Evolutionary conservation across 257 asterid genomes (phyloP).

Genomic region (Ocimum tenuiflorum): DNA sequence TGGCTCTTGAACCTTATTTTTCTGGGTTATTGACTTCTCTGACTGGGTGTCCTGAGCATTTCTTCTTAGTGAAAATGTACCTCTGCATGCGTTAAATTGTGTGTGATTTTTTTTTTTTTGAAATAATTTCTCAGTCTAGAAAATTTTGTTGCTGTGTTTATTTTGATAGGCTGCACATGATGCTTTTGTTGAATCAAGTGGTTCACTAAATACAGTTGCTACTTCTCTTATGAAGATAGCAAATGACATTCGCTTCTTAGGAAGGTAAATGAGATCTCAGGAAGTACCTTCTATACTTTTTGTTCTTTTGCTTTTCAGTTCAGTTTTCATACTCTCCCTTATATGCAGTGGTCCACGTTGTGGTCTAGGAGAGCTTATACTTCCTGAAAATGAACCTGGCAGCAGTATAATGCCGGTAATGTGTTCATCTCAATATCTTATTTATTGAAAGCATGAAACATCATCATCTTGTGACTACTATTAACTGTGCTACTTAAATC

Average conservation of each 20-base stretch:
- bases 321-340: slow-evolving; percentile 21
- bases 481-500: slow-evolving; percentile 7
- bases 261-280: slow-evolving; percentile 52
- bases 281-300: slow-evolving; percentile 12
- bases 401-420: slow-evolving; percentile 99
- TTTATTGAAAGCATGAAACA: slow-evolving; percentile 4
- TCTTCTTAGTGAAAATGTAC: background rate
- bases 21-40: slow-evolving; percentile 3
- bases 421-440: slow-evolving; percentile 13
- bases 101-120: background rate
- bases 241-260: slow-evolving; percentile 89
- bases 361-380: slow-evolving; percentile 95
- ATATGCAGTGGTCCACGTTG: slow-evolving; percentile 92
- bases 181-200: slow-evolving; percentile 93
- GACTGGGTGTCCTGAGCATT: background rate
- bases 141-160: background rate
- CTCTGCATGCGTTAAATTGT: background rate
- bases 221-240: slow-evolving; percentile 93
- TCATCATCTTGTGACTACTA: slow-evolving; percentile 3
- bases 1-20: slow-evolving; percentile 1
- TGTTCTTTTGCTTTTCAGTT: slow-evolving; percentile 1
- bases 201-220: slow-evolving; percentile 88
- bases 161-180: slow-evolving; percentile 89
- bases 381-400: slow-evolving; percentile 99
- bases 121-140: background rate